phyloP scores from a whole-genome alignment of 1,139 yeast genomes.

The Yamadazyma taylorii region DNA sequence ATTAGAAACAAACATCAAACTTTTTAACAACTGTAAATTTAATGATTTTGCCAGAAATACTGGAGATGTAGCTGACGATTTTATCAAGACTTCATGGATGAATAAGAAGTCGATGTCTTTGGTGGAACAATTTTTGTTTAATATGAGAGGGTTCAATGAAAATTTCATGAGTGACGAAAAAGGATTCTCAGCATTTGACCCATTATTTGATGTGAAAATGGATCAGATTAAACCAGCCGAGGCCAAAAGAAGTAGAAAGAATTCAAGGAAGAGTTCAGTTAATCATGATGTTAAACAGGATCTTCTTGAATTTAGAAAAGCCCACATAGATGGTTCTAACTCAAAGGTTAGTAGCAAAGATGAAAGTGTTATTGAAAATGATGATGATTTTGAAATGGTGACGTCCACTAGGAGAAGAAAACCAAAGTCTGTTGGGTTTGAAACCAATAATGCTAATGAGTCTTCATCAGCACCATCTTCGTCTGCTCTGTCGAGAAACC shows the following conservation, averaged over 20 bases:
- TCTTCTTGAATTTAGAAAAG: constrained; percentile 24
- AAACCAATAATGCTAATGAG: not conserved
- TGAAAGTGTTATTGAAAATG: constrained; percentile 20
- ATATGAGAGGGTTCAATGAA: constrained; percentile 44
- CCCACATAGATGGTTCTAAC: constrained; percentile 3
- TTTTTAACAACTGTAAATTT: constrained; percentile 30
- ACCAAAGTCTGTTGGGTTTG: constrained; percentile 17
- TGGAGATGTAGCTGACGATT: constrained; percentile 14
- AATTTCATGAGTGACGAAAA: constrained; percentile 48
- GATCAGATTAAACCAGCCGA: constrained; percentile 19
- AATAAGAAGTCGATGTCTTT: constrained; percentile 23
- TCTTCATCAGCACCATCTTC: constrained; percentile 12
- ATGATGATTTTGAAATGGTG: constrained; percentile 34
- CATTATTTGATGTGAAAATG: constrained; percentile 44
- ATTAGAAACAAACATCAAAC: constrained; percentile 29
- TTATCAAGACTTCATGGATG: constrained; percentile 19
- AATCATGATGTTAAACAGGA: constrained; percentile 17
- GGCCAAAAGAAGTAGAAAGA: constrained; percentile 20
- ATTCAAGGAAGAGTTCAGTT: constrained; percentile 30
- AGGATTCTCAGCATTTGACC: constrained; percentile 43
- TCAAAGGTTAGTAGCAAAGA: constrained; percentile 2
- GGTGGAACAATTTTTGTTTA: constrained; percentile 30
- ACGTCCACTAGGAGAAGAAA: constrained; percentile 23
- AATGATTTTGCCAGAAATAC: constrained; percentile 21
- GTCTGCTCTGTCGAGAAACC: constrained; percentile 7